Conservation (phyloP, 352 stramenopile species). For the Phytophthora constricta region DNA sequence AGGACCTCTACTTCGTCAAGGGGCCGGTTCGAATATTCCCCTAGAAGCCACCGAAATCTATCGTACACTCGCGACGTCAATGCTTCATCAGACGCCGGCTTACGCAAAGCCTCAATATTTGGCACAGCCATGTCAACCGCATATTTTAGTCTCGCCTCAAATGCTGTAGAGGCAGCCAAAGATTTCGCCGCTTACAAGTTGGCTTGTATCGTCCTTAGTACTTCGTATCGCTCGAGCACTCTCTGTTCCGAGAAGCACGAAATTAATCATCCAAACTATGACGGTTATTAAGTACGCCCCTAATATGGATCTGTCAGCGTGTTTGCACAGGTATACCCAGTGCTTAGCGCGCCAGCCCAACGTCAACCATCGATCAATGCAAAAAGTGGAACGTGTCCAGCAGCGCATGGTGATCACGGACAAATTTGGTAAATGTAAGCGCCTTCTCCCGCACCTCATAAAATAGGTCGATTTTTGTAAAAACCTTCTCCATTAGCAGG, state of each 20-base stretch:
- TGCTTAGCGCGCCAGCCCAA: not conserved
- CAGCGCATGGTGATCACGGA: not conserved
- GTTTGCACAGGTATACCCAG: slow-evolving; percentile 9
- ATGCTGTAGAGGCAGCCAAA: not conserved
- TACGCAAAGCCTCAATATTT: slow-evolving; percentile 4
- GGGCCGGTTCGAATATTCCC: not conserved
- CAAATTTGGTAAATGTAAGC: not conserved
- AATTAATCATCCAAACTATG: slow-evolving; percentile 13
- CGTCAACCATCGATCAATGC: not conserved
- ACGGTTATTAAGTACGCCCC: slow-evolving; percentile 1
- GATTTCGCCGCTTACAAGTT: not conserved
- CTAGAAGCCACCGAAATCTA: not conserved
- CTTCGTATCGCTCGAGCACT: not conserved
- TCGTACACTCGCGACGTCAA: slow-evolving; percentile 10
- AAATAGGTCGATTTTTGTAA: not conserved
- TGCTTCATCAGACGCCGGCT: slow-evolving; percentile 2
- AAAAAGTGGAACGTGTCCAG: not conserved
- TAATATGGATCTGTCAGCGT: slow-evolving; percentile 5
- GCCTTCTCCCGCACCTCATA: not conserved
- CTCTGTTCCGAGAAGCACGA: not conserved
- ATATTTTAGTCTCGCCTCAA: slow-evolving; percentile 3
- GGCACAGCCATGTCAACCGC: slow-evolving; percentile 7
- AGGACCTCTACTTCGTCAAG: not conserved
- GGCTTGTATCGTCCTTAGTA: not conserved
- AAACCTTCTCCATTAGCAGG: too few relatives aligned